Base-by-base conservation (phyloP, 2,329 filamentous ascomycete genomes). In the Exserohilum rostratum region DNA sequence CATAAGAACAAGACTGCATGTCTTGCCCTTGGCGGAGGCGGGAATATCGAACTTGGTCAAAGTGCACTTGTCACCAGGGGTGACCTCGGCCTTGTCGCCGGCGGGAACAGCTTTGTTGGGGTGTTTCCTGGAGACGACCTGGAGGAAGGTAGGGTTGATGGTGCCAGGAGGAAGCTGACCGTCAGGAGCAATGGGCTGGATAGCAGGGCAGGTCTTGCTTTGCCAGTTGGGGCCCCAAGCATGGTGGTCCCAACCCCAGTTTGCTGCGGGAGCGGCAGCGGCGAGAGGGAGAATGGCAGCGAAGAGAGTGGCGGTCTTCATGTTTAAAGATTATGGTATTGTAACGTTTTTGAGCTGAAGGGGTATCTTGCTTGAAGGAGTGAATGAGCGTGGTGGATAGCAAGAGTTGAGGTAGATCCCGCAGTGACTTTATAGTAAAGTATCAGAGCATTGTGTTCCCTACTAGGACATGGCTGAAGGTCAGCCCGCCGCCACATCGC, bases 1-100 rank as follows among this genome's bases (percentile, higher is more conserved):
- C 43, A 52, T 51, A 31, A 62, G 60, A 5, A 35, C 25, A 2
- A 62, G 52, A 35, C 51, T 58, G 52, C 60, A 62, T 5, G 60
- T 62, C 27, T 62, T 62, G 57, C 58, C 56, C 31, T 56, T 40
- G 15, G 57, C 57, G 10, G 46, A 58, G 10, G 57, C 60, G 25
- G 60, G 60, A 22, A 62, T 62, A 46, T 62, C 57, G 50, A 62
- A 60, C 3, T 29, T 27, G 13, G 60, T 62, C n/a, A 62, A 54
- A 2, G 60, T 62, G 60, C 60, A 62, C 33, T 56, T 56, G 52
- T 62, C 54, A 15, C 54, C 15, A 15, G 60, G 60, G 6, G 60
- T 60, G 27, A 62, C 57, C 7, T 56, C 51, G 2, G 48, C 60
- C 25, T 42, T 42, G 18, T 62, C 54, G 22, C 57, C 55, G 15